Evolutionary conservation across 2,329 filamentous ascomycete species (phyloP).

Genomic region (Epichloe aotearoae): DNA sequence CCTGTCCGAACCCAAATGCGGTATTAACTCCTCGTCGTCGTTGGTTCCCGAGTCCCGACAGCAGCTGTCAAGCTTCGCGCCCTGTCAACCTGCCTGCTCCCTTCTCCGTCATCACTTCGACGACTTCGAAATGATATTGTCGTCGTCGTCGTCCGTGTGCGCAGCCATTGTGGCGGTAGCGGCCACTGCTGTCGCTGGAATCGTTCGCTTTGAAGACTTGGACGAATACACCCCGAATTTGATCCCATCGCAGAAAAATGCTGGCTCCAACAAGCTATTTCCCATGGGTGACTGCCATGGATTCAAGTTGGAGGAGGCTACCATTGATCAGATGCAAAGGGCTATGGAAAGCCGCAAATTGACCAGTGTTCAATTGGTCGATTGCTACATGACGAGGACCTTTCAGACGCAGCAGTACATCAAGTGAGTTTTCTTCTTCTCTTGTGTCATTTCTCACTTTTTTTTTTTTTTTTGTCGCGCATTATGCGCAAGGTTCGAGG

Average conservation of each 20-base stretch:
- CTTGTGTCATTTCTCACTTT: background rate
- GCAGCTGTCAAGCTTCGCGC: background rate
- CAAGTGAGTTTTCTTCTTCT: constrained; percentile 30
- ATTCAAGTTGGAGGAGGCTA: constrained; percentile 53
- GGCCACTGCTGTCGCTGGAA: constrained; percentile 1
- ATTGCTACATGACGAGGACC: constrained; percentile 49
- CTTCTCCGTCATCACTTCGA: background rate
- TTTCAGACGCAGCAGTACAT: constrained; percentile 52
- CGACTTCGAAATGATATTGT: background rate
- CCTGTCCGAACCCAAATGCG: no score
- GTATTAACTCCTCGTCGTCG: background rate
- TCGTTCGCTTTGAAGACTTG: constrained; percentile 4
- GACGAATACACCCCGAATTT: constrained; percentile 16
- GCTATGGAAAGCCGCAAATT: constrained; percentile 41
- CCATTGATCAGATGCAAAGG: constrained; percentile 52
- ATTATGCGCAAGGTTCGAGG: no score
- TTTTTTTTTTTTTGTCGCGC: no score
- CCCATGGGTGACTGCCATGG: constrained; percentile 49
- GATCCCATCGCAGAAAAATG: constrained; percentile 24
- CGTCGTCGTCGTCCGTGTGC: background rate
- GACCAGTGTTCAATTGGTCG: constrained; percentile 42
- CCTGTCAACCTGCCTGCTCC: background rate
- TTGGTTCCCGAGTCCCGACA: background rate
- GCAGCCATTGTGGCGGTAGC: background rate
- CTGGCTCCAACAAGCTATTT: constrained; percentile 31